Conservation (phyloP, 176 grass and related monocot species). For the Panicum miliaceum region DNA sequence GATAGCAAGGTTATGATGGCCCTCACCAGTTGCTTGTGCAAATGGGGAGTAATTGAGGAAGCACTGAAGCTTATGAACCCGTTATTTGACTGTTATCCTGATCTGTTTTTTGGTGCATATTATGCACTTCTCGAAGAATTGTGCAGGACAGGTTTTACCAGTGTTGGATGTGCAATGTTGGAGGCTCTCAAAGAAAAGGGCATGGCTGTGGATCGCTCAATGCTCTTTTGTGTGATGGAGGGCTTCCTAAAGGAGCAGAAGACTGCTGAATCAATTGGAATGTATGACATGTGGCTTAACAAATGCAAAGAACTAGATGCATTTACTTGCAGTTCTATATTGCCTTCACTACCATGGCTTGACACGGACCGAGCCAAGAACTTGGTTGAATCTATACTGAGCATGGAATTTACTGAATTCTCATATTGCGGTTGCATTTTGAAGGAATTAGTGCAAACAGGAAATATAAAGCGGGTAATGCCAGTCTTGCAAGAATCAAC, state of each 20-base stretch:
- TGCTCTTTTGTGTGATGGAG: constrained; percentile 60
- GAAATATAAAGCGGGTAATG: constrained; percentile 54
- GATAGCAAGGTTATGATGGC: constrained; percentile 47
- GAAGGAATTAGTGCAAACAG: constrained; percentile 61
- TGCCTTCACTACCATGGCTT: constrained; percentile 58
- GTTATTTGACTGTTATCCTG: constrained; percentile 44
- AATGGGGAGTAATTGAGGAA: constrained; percentile 80
- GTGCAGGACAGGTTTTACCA: constrained; percentile 68
- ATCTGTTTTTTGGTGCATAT: constrained; percentile 53
- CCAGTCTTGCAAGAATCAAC: constrained; percentile 51
- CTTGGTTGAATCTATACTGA: constrained; percentile 52
- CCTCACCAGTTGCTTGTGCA: constrained; percentile 63
- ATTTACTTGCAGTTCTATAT: constrained; percentile 30
- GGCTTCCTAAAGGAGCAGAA: constrained; percentile 87
- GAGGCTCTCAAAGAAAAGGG: constrained; percentile 68
- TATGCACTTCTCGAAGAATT: constrained; percentile 67
- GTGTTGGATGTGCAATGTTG: constrained; percentile 80
- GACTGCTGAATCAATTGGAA: constrained; percentile 67
- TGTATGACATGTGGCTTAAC: constrained; percentile 66
- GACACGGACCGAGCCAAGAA: constrained; percentile 53
- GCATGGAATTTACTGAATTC: constrained; percentile 31
- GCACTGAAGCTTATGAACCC: constrained; percentile 59
- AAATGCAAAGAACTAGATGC: constrained; percentile 43
- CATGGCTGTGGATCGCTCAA: constrained; percentile 49
- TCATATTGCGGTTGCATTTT: constrained; percentile 40